Conservation (phyloP, 1,139 yeast genomes). For the Suhomyces bolitotheri region DNA sequence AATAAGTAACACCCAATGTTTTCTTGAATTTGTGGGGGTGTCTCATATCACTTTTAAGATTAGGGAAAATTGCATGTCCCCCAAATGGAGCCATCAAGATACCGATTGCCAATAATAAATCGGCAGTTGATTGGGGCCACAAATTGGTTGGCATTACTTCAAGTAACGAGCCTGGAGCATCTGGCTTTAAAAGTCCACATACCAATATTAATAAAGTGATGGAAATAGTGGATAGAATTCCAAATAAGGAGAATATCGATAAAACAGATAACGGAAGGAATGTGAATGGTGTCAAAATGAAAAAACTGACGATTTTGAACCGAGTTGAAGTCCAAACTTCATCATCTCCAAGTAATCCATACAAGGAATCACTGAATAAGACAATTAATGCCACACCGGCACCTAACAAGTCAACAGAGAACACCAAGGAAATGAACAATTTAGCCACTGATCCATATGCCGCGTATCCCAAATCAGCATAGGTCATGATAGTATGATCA, state of each 20-base stretch:
- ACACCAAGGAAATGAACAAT: slow-evolving; percentile 40
- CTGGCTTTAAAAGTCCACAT: slow-evolving; percentile 41
- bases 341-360: slow-evolving; percentile 43
- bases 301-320: slow-evolving; percentile 40
- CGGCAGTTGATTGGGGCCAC: slow-evolving; percentile 44
- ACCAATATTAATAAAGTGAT: slow-evolving; percentile 41
- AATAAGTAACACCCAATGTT: slow-evolving; percentile 38
- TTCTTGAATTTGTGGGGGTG: slow-evolving; percentile 49
- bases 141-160: slow-evolving; percentile 47
- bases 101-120: slow-evolving; percentile 52
- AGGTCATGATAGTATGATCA: slow-evolving; percentile 76
- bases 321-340: slow-evolving; percentile 38
- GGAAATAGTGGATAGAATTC: slow-evolving; percentile 47
- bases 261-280: slow-evolving; percentile 47
- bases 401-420: slow-evolving; percentile 52
- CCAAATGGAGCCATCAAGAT: slow-evolving; percentile 64
- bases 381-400: slow-evolving; percentile 59
- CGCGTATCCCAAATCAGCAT: slow-evolving; percentile 83
- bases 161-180: slow-evolving; percentile 46
- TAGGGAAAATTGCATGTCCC: slow-evolving; percentile 63
- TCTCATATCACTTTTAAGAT: slow-evolving; percentile 57
- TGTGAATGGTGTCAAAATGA: slow-evolving; percentile 49
- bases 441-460: slow-evolving; percentile 61
- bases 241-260: slow-evolving; percentile 46
- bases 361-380: slow-evolving; percentile 55